Percentiles rank a stretch among this genome's conserved stretches.
Conservation (phyloP, 164 flowering plant species). For the Annona cherimola region DNA sequence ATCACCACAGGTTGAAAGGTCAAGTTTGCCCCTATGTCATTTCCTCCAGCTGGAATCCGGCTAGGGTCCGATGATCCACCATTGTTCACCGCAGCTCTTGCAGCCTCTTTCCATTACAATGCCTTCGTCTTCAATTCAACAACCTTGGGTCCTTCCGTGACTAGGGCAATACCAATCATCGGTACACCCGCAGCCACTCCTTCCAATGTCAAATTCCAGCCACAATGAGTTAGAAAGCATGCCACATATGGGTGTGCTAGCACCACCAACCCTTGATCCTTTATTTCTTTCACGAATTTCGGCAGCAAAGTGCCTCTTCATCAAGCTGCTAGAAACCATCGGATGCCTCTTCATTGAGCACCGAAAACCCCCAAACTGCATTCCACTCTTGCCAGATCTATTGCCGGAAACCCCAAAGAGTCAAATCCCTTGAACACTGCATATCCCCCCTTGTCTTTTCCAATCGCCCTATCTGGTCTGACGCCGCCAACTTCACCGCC, state of each 20-base stretch:
- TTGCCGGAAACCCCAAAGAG: too few species aligned
- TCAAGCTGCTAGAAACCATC: too few species aligned
- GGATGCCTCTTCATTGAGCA: too few species aligned
- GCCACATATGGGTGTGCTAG: constrained; percentile 49
- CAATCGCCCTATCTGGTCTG: too few species aligned
- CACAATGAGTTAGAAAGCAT: constrained; percentile 67
- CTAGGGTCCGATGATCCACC: constrained; percentile 61
- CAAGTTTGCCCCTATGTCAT: too few species aligned
- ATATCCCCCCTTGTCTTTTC: too few species aligned
- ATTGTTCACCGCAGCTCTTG: constrained; percentile 49
- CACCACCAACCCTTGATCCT: constrained; percentile 50
- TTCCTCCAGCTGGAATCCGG: too few species aligned
- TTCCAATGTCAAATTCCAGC: constrained; percentile 75
- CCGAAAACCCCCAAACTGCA: too few species aligned
- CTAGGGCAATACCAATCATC: constrained; percentile 43
- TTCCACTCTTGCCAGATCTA: too few species aligned
- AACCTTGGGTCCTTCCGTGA: constrained; percentile 42
- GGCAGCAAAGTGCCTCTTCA: constrained; percentile 20
- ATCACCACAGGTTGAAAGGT: too few species aligned
- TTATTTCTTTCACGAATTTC: constrained; percentile 36
- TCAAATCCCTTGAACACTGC: too few species aligned
- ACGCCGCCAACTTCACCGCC: too few species aligned
- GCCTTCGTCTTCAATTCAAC: constrained; percentile 53
- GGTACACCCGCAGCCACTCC: constrained; percentile 45
- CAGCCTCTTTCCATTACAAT: constrained; percentile 49